Percentiles rank a stretch among this genome's conserved stretches.
phyloP scores from a whole-genome alignment of 345 rosid species.

The Cardamine occulta region DNA sequence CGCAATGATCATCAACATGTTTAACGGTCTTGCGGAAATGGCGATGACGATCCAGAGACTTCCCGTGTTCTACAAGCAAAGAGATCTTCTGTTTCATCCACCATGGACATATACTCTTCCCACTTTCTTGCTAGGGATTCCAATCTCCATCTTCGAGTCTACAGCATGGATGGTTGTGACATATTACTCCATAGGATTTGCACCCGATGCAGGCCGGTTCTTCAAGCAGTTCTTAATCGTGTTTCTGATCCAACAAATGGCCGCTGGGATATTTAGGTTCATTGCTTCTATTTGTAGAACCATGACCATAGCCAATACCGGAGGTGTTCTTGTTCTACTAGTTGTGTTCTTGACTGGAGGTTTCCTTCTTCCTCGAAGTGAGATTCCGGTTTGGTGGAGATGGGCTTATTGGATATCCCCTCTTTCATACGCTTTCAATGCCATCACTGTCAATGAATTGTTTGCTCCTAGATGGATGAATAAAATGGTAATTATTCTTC shows the following conservation, averaged over 20 bases:
- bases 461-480: slow-evolving; percentile 64
- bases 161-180: slow-evolving; percentile 44
- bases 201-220: slow-evolving; percentile 65
- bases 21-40: slow-evolving; percentile 46
- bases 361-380: slow-evolving; percentile 55
- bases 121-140: slow-evolving; percentile 45
- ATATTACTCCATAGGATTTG: slow-evolving; percentile 69
- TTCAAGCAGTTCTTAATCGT: slow-evolving; percentile 58
- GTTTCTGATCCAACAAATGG: slow-evolving; percentile 51
- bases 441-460: slow-evolving; percentile 57
- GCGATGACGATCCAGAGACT: slow-evolving; percentile 46
- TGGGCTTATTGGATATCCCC: slow-evolving; percentile 78
- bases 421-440: slow-evolving; percentile 59
- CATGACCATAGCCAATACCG: slow-evolving; percentile 53
- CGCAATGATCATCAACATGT: slow-evolving; percentile 45
- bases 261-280: slow-evolving; percentile 53
- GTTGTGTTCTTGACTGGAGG: slow-evolving; percentile 59
- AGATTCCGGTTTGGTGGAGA: slow-evolving; percentile 58
- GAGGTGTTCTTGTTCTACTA: slow-evolving; percentile 45
- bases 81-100: slow-evolving; percentile 49
- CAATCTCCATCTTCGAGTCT: slow-evolving; percentile 43
- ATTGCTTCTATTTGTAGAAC: slow-evolving; percentile 57
- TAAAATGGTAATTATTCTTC: slow-evolving; percentile 27
- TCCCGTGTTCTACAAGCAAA: slow-evolving; percentile 48
- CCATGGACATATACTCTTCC: slow-evolving; percentile 48